These are phyloP conservation scores for Solanum neorickii DNA, from an alignment of 257 asterid genomes.

Conservation along the genomic window DNA sequence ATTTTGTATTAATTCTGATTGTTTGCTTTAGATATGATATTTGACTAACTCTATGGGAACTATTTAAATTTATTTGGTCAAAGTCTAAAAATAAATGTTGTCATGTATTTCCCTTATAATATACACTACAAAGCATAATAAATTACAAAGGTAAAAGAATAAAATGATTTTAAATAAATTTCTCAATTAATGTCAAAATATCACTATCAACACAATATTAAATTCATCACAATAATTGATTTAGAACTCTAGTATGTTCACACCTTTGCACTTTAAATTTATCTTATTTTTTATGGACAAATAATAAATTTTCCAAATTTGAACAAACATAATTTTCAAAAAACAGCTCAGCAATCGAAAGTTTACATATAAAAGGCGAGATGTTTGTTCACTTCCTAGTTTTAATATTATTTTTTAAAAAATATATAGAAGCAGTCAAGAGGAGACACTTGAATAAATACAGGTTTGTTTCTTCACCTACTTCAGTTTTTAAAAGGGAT, in stretches of 20 bases:
- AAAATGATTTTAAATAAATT: background rate
- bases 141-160: background rate
- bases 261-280: background rate
- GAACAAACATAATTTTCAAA: background rate
- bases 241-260: background rate
- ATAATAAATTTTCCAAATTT: background rate
- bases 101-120: too few relatives aligned
- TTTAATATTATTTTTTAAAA: background rate
- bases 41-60: too few relatives aligned
- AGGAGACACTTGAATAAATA: too few relatives aligned
- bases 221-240: too few relatives aligned
- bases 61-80: background rate
- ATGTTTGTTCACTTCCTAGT: background rate
- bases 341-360: background rate
- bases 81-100: background rate
- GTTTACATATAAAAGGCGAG: background rate
- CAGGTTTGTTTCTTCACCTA: background rate
- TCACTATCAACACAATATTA: background rate
- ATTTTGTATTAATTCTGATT: too few relatives aligned
- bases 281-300: background rate
- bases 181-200: background rate
- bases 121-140: background rate
- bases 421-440: too few relatives aligned
- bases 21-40: too few relatives aligned
- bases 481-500: background rate